Conservation (phyloP, 495 filamentous ascomycete genomes). For the Xylaria sp. region DNA sequence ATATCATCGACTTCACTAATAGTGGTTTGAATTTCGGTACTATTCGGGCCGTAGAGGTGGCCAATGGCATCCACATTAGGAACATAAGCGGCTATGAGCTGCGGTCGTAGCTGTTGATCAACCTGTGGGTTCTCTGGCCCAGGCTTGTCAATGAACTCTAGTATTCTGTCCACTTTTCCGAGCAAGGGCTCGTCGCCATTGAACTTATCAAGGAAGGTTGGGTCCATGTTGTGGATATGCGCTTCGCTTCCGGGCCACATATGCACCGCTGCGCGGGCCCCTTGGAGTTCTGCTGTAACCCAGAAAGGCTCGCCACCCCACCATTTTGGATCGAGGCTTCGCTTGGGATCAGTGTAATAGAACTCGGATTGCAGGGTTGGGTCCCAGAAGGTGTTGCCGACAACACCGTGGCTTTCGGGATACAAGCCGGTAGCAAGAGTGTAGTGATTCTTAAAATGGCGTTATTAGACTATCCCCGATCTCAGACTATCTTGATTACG, state of each 20-base stretch:
- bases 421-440: conserved; percentile 92
- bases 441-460: conserved; percentile 77
- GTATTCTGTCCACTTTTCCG: conserved; percentile 76
- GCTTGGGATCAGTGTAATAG: conserved; percentile 76
- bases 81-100: conserved; percentile 93
- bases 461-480: conserved; percentile 14
- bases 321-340: conserved; percentile 84
- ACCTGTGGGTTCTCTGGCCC: conserved; percentile 60
- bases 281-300: conserved; percentile 84
- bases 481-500: background rate
- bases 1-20: conserved; percentile 80
- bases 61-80: conserved; percentile 88
- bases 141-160: conserved; percentile 82
- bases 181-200: conserved; percentile 77
- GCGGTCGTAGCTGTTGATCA: conserved; percentile 64
- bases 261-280: conserved; percentile 80
- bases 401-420: conserved; percentile 91
- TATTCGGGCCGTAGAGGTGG: conserved; percentile 90
- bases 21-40: conserved; percentile 79
- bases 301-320: conserved; percentile 94
- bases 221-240: conserved; percentile 69
- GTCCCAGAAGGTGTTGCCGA: conserved; percentile 95
- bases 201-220: conserved; percentile 80
- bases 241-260: conserved; percentile 99
- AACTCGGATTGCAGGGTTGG: conserved; percentile 78